Percentiles rank a stretch among this genome's conserved stretches.
phyloP scores from a whole-genome alignment of 1,139 yeast species.

The Yamadazyma blattariae region DNA sequence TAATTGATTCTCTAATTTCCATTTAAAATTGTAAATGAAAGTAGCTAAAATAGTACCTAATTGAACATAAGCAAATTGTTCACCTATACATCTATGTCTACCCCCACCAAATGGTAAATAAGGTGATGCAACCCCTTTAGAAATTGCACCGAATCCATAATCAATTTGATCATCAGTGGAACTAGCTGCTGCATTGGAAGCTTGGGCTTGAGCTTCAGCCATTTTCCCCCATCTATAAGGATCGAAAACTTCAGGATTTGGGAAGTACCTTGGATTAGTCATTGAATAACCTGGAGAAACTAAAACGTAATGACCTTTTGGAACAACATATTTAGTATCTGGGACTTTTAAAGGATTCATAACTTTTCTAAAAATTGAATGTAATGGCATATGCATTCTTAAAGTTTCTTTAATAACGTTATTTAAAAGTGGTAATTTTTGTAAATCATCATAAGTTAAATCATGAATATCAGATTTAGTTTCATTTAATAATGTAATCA shows the following conservation, averaged over 20 bases:
- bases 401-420: constrained; percentile 88
- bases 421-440: constrained; percentile 75
- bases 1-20: constrained; percentile 66
- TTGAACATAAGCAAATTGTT: constrained; percentile 95
- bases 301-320: constrained; percentile 83
- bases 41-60: constrained; percentile 82
- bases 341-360: constrained; percentile 77
- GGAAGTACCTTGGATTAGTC: constrained; percentile 74
- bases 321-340: constrained; percentile 75
- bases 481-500: constrained; percentile 58
- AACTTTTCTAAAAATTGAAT: constrained; percentile 92
- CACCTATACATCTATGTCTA: constrained; percentile 99
- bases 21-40: constrained; percentile 70
- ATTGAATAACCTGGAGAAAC: constrained; percentile 94
- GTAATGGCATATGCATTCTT: constrained; percentile 94
- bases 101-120: constrained; percentile 99
- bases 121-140: constrained; percentile 94
- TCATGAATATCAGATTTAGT: constrained; percentile 47
- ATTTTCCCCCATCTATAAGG: constrained; percentile 85
- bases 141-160: constrained; percentile 92
- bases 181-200: constrained; percentile 13
- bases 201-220: constrained; percentile 23
- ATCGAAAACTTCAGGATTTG: constrained; percentile 63
- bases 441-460: constrained; percentile 77
- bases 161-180: constrained; percentile 63